A percentile compares a stretch with the other conserved stretches of the same genome.
These are phyloP conservation scores for Citropsis articulata DNA, from an alignment of 345 rosid genomes.

Conservation along the genomic window DNA sequence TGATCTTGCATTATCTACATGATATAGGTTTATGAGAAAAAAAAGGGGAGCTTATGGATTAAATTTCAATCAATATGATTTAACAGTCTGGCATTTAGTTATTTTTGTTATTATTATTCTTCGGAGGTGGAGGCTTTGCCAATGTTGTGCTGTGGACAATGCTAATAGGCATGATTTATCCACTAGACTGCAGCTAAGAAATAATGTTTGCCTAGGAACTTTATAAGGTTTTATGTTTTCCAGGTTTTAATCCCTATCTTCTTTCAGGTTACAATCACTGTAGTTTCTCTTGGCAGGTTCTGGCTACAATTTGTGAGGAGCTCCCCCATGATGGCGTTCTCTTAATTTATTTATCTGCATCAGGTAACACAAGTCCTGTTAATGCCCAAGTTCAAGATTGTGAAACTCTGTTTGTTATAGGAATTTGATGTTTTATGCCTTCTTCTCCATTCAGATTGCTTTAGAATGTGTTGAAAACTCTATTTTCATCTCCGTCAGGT, in stretches of 20 bases:
- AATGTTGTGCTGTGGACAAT: neutral
- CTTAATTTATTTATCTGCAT: slow-evolving; percentile 81
- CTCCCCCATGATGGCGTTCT: slow-evolving; percentile 80
- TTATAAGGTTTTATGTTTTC: neutral
- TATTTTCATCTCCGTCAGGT: slow-evolving; percentile 42
- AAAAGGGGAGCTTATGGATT: neutral
- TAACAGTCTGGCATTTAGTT: neutral
- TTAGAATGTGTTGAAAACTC: slow-evolving; percentile 53
- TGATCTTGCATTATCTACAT: neutral
- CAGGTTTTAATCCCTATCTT: neutral
- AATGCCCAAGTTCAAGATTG: slow-evolving; percentile 6
- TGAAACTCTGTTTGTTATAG: neutral
- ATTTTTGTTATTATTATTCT: neutral
- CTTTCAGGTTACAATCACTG: slow-evolving; percentile 12
- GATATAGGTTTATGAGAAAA: neutral
- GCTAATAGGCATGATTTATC: neutral
- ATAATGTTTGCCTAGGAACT: neutral
- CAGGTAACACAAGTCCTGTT: slow-evolving; percentile 47
- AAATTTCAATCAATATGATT: slow-evolving; percentile 2
- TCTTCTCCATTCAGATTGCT: slow-evolving; percentile 22
- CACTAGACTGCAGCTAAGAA: neutral
- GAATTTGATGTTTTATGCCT: slow-evolving; percentile 23
- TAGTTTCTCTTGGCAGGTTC: slow-evolving; percentile 49
- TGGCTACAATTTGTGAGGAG: slow-evolving; percentile 86
- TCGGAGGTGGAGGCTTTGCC: neutral